These are phyloP conservation scores for Cornus suecica DNA, from an alignment of 148 eudicot species.

Conservation along the genomic window DNA sequence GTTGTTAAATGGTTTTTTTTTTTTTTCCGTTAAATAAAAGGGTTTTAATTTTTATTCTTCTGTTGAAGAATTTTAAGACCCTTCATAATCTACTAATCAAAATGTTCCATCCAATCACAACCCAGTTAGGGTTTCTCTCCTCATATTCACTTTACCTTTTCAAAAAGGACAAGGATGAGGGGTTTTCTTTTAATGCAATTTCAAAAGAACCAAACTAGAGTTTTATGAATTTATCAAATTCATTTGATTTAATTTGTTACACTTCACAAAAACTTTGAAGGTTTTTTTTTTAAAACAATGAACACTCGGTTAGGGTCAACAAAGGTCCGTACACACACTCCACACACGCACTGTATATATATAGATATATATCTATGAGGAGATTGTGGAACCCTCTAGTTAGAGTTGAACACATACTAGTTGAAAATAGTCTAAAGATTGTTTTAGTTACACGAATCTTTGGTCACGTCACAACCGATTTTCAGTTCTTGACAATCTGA, in stretches of 20 bases:
- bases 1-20: no score
- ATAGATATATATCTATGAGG: neutral
- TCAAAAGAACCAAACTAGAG: slow-evolving; percentile 11
- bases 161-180: neutral
- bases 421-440: neutral
- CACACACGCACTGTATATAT: neutral
- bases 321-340: neutral
- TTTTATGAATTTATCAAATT: neutral
- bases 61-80: slow-evolving; percentile 6
- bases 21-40: no score
- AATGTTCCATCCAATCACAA: slow-evolving; percentile 1
- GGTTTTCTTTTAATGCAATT: neutral
- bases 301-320: neutral
- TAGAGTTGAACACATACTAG: slow-evolving; percentile 8
- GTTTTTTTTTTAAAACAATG: neutral
- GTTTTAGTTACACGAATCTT: slow-evolving; percentile 32
- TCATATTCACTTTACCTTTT: neutral
- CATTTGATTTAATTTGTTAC: neutral
- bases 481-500: slow-evolving; percentile 31
- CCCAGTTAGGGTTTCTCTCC: slow-evolving; percentile 9
- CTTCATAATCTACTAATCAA: neutral
- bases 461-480: slow-evolving; percentile 34
- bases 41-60: neutral
- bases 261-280: neutral
- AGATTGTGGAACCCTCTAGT: neutral